phyloP scores from a whole-genome alignment of 768 basidiomycete species.

The Pholiota conissans region DNA sequence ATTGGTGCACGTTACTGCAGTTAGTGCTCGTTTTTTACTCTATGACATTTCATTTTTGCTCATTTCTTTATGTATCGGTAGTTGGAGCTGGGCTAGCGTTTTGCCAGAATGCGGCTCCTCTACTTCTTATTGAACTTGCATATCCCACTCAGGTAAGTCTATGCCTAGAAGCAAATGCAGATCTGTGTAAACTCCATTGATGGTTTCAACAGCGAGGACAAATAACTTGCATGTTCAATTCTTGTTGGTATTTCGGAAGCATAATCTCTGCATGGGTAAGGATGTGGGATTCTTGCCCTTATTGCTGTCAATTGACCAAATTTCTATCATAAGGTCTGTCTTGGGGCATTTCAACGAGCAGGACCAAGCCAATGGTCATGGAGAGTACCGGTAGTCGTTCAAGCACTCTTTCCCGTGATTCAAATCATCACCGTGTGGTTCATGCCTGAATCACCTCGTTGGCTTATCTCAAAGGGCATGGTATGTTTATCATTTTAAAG shows the following conservation, averaged over 20 bases:
- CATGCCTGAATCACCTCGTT: constrained; percentile 68
- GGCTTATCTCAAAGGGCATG: constrained; percentile 60
- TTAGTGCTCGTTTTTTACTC: constrained; percentile 26
- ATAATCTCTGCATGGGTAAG: constrained; percentile 56
- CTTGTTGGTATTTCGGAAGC: constrained; percentile 74
- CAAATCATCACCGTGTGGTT: constrained; percentile 57
- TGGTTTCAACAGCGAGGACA: constrained; percentile 40
- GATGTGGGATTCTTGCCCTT: too few species aligned
- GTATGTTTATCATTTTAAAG: constrained; percentile 30
- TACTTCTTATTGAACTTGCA: constrained; percentile 63
- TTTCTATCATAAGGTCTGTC: constrained; percentile 31
- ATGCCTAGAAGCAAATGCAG: neutral
- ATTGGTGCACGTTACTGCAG: constrained; percentile 57
- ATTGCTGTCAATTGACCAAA: constrained; percentile 3
- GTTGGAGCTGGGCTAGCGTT: constrained; percentile 66
- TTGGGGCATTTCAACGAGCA: constrained; percentile 38
- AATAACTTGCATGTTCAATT: constrained; percentile 67
- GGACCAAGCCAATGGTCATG: constrained; percentile 53
- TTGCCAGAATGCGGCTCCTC: constrained; percentile 59
- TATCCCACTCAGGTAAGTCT: constrained; percentile 66
- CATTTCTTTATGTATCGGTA: constrained; percentile 20
- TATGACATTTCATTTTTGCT: neutral
- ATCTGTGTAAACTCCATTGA: too few species aligned
- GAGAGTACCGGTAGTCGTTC: constrained; percentile 63
- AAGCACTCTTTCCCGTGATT: constrained; percentile 54